These are phyloP conservation scores for Salvia splendens DNA, from an alignment of 257 asterid genomes.

Conservation along the genomic window DNA sequence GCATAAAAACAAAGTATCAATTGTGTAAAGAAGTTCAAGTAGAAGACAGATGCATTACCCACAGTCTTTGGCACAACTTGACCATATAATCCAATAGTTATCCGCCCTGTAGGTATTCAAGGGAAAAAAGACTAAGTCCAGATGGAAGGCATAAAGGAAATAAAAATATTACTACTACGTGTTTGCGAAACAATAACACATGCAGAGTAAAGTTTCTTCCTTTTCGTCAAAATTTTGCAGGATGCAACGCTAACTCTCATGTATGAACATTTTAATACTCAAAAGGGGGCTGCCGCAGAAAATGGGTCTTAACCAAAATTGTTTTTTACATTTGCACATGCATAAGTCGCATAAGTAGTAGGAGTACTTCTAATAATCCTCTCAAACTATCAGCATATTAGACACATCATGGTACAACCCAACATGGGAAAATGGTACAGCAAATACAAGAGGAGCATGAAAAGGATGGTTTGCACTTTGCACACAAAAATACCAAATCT, in stretches of 20 bases:
- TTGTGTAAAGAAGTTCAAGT: constrained; percentile 16
- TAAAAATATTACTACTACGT: not conserved
- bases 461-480: not conserved
- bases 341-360: not conserved
- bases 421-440: not conserved
- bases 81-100: constrained; percentile 86
- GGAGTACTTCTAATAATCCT: not conserved
- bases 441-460: not conserved
- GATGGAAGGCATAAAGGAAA: constrained; percentile 18
- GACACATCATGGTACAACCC: not conserved
- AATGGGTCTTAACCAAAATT: not conserved
- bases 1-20: constrained; percentile 5
- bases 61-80: constrained; percentile 90
- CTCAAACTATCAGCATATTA: not conserved
- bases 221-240: not conserved
- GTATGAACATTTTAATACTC: constrained; percentile 17
- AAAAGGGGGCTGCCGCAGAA: not conserved
- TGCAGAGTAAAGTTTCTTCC: constrained; percentile 3
- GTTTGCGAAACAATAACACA: constrained; percentile 2
- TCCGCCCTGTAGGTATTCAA: constrained; percentile 67
- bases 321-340: not conserved
- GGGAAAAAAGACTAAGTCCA: constrained; percentile 19
- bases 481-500: not conserved
- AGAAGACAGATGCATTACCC: constrained; percentile 51
- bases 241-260: constrained; percentile 10